Evolutionary conservation across 208 protist species (phyloP).

Genomic region (Herpetomonas tarakana): DNA sequence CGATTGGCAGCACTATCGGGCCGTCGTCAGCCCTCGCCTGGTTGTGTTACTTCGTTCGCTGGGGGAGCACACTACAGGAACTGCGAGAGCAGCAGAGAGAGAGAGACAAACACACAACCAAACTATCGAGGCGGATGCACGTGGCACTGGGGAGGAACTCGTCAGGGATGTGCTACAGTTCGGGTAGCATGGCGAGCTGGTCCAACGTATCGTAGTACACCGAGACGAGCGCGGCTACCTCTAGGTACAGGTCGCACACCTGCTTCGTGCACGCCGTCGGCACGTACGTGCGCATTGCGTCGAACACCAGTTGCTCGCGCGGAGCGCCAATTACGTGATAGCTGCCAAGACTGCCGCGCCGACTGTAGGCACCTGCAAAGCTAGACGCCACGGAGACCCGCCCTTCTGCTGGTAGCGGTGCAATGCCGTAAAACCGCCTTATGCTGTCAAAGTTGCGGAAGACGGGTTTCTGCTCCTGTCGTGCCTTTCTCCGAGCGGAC

Average conservation of each 20-base stretch:
- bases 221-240: slow-evolving; percentile 71
- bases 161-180: too few relatives aligned
- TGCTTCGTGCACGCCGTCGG: slow-evolving; percentile 59
- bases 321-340: slow-evolving; percentile 69
- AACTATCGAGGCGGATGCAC: too few relatives aligned
- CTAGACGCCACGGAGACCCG: slow-evolving; percentile 55
- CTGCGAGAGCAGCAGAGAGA: too few relatives aligned
- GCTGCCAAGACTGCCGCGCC: slow-evolving; percentile 57
- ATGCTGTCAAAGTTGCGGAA: slow-evolving; percentile 71
- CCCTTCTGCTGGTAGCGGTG: slow-evolving; percentile 35
- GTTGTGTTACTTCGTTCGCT: too few relatives aligned
- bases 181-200: slow-evolving; percentile 35
- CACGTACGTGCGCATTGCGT: slow-evolving; percentile 75
- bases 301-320: slow-evolving; percentile 55
- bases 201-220: slow-evolving; percentile 79
- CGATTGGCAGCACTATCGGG: too few relatives aligned
- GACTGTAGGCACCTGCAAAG: slow-evolving; percentile 55
- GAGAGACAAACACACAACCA: too few relatives aligned
- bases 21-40: too few relatives aligned
- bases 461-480: slow-evolving; percentile 19
- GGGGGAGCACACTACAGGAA: too few relatives aligned
- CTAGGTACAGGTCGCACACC: slow-evolving; percentile 63
- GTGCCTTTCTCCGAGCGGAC: background rate
- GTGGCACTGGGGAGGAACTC: too few relatives aligned
- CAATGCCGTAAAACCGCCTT: slow-evolving; percentile 65